Base-by-base conservation (phyloP, 1,284 basidiomycete species). In the Ceratobasidium sp. region DNA sequence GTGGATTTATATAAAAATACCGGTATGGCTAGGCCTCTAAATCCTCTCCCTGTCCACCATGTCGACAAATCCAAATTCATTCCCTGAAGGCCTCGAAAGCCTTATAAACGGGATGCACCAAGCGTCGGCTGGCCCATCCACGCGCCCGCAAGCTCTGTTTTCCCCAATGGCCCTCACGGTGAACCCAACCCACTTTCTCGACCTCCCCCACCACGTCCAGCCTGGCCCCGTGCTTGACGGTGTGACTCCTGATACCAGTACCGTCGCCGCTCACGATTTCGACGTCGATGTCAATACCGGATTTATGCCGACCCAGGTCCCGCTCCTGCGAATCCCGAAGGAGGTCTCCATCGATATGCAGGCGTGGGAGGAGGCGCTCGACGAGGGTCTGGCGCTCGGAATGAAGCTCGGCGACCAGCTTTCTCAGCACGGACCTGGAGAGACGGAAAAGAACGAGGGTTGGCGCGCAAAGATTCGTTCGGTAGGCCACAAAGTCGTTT, bases 251-350 rank as follows among this genome's bases (percentile, higher is more conserved):
- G 93, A 95, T 77, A 93, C 90, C 3, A 87, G 91, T 12, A 94
- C 93, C 3, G 86, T 95, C 67, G 92, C 93, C 13, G 90, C 93
- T 3, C 93, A 95, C 77, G 95, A 98, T 82, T 98, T 94, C 81
- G 94, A 97, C 77, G 91, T 98, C 73, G 93, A 96, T 76, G 92
- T 92, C 1, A 83, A 89, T 25, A 94, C 94, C 0, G 96, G 96
- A 0, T 98, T 98, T 77, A 87, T 98, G 83, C 95, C 96, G 0
- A 91, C 92, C 0, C 85, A 90, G 34, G 84, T 86, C 0, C 94
- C 94, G 0, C 75, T 94, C 0, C 74, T 77, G 42, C 84, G 88
- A 10, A 83, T 98, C 0, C 84, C 50, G 6, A 22, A 22, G 15
- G 54, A 56, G 3, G 40, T 38, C 10, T 67, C 85, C 0, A 73